Evolutionary conservation across 1,284 basidiomycete genomes (phyloP).

Genomic region (Cerrena zonata): DNA sequence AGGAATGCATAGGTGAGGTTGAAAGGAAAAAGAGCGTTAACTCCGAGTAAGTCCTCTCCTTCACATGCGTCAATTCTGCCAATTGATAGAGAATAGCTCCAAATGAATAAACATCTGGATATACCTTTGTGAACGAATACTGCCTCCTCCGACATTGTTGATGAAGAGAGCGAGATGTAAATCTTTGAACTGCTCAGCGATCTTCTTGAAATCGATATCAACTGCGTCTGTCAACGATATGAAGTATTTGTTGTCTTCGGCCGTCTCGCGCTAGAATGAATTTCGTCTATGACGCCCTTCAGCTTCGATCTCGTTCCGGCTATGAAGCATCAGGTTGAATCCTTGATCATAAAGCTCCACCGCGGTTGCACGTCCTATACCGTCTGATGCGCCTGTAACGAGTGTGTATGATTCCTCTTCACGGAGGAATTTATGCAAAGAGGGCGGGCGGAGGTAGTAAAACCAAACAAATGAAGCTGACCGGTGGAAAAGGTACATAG

Average conservation of each 20-base stretch:
- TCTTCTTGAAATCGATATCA: slow-evolving; percentile 19
- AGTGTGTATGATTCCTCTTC: slow-evolving; percentile 23
- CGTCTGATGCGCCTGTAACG: slow-evolving; percentile 28
- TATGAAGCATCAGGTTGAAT: slow-evolving; percentile 30
- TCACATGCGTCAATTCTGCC: slow-evolving; percentile 19
- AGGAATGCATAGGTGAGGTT: slow-evolving; percentile 25
- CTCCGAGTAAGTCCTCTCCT: slow-evolving; percentile 17
- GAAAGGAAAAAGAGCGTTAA: slow-evolving; percentile 24
- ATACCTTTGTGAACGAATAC: not conserved
- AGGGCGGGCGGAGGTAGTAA: slow-evolving; percentile 23
- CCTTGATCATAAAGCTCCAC: slow-evolving; percentile 25
- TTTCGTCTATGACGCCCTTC: slow-evolving; percentile 19
- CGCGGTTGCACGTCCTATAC: slow-evolving; percentile 26
- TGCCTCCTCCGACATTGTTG: slow-evolving; percentile 25
- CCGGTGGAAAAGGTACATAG: slow-evolving; percentile 12
- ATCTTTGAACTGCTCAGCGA: slow-evolving; percentile 19
- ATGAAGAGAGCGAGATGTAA: slow-evolving; percentile 27
- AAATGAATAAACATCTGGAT: too few species aligned
- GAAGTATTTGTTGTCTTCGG: slow-evolving; percentile 21
- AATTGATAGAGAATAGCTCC: too few species aligned
- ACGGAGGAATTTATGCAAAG: slow-evolving; percentile 20
- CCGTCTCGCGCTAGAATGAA: slow-evolving; percentile 10
- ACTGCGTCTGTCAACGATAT: slow-evolving; percentile 21
- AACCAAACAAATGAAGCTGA: slow-evolving; percentile 21
- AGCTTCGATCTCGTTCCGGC: slow-evolving; percentile 27